Evolutionary conservation across 2,329 filamentous ascomycete species (phyloP).

Genomic region (Alternaria infectoria): DNA sequence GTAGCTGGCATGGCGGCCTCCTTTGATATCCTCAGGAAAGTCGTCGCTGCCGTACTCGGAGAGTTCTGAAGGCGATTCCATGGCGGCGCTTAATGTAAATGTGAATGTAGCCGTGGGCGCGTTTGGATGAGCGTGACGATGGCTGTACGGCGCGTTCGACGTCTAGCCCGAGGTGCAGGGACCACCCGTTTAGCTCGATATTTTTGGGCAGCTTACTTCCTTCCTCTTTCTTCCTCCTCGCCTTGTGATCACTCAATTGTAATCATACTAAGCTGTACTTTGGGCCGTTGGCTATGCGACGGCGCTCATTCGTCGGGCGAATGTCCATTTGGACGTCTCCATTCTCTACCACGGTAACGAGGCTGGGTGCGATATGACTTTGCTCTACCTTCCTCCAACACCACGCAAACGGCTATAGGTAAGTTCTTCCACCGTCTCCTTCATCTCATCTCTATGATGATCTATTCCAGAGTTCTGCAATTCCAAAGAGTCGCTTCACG

Average conservation of each 20-base stretch:
- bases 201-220: conserved; percentile 3
- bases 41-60: conserved; percentile 69
- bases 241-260: neutral
- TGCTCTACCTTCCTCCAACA: neutral
- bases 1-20: conserved; percentile 57
- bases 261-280: neutral
- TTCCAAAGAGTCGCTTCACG: conserved; percentile 50
- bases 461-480: conserved; percentile 58
- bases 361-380: neutral
- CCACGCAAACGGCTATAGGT: conserved; percentile 9
- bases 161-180: conserved; percentile 14
- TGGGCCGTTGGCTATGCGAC: neutral
- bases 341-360: neutral
- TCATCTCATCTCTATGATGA: conserved; percentile 47
- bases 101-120: conserved; percentile 1
- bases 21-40: conserved; percentile 63
- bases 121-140: conserved; percentile 15
- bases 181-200: conserved; percentile 16
- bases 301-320: neutral
- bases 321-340: neutral
- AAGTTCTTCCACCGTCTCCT: conserved; percentile 5
- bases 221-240: neutral
- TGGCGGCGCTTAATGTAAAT: conserved; percentile 32
- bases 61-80: conserved; percentile 67
- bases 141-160: conserved; percentile 9